Base-by-base conservation (phyloP, 2,329 filamentous ascomycete genomes). In the Xylaria arbuscula region DNA sequence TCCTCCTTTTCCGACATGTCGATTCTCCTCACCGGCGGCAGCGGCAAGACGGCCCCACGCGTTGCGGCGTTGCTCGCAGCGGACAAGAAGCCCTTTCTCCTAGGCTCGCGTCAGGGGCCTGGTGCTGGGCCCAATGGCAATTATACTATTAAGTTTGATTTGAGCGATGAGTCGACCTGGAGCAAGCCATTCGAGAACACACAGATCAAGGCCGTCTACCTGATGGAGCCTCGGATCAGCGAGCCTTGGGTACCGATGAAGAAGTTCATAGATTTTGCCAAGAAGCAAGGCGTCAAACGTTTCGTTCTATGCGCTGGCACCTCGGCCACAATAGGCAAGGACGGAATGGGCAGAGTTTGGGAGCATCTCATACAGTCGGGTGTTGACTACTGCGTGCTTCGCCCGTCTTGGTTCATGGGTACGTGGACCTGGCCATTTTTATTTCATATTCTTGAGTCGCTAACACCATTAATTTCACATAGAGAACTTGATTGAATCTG, bases 351-450 rank as follows among this genome's bases (percentile, higher is more conserved):
- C 42, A 59, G 67, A 59, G 72, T 71, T 24, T 71, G 68, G 68
- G 70, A 73, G 68, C 70, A 73, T 58, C 51, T 74, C 42, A 56
- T 69, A 54, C 19, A 70, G 34, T 62, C 67, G 47, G 63, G 65
- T 51, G 62, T 73, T n/a, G 72, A 74, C 45, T 74, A 70, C 48
- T 61, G 56, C 32, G 72, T 74, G 45, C 68, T 73, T 48, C 68
- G 72, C n/a, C 72, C 72, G 5, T 71, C 70, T 57, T 74, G 72
- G 71, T 74, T 74, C 47, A 72, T 72, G 71, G 71, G 71, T 72
- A 61, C 1, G 64, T 59, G 5, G 13, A 15, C 24, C 50, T 32
- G 22, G 24, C 50, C 11, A 15, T 55, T 24, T 19, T 67, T 6
- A 40, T 42, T 48, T 61, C 60, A 38, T 48, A 11, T 48, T 8